phyloP scores from a whole-genome alignment of 1,284 basidiomycete species.

The Lignosus rhinocerotis region DNA sequence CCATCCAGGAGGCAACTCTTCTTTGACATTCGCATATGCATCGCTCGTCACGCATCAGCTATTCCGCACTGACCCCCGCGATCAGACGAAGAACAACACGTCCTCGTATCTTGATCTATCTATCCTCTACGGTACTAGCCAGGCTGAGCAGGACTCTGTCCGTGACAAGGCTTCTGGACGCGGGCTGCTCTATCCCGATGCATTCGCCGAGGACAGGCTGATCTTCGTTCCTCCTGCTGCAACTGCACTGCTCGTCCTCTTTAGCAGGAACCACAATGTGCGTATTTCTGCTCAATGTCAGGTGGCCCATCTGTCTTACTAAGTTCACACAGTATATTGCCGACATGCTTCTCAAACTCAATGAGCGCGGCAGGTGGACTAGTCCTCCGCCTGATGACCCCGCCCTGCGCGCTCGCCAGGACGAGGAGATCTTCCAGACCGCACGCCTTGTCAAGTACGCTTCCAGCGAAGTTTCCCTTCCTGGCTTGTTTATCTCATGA shows the following conservation, averaged over 20 bases:
- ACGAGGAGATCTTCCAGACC: slow-evolving; percentile 77
- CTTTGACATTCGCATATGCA: slow-evolving; percentile 78
- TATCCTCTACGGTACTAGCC: slow-evolving; percentile 69
- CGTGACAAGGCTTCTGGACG: slow-evolving; percentile 42
- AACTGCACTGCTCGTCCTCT: slow-evolving; percentile 67
- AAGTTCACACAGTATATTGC: slow-evolving; percentile 58
- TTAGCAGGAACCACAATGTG: slow-evolving; percentile 78
- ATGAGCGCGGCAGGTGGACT: slow-evolving; percentile 55
- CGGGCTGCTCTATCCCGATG: slow-evolving; percentile 67
- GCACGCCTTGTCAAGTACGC: slow-evolving; percentile 76
- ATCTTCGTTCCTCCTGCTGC: slow-evolving; percentile 74
- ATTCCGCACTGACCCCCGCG: slow-evolving; percentile 61
- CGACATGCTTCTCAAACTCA: slow-evolving; percentile 66
- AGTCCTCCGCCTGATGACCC: slow-evolving; percentile 35
- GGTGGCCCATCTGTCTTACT: slow-evolving; percentile 7
- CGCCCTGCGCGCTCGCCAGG: slow-evolving; percentile 45
- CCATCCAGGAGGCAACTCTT: slow-evolving; percentile 47
- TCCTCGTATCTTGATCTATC: slow-evolving; percentile 80
- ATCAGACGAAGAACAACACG: slow-evolving; percentile 63
- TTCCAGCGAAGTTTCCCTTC: slow-evolving; percentile 11
- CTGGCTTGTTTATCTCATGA: not conserved
- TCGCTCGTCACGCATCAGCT: slow-evolving; percentile 74
- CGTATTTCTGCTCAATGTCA: slow-evolving; percentile 22
- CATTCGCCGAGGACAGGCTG: slow-evolving; percentile 69
- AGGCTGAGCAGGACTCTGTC: slow-evolving; percentile 37